A percentile compares a stretch with the other conserved stretches of the same genome.
Evolutionary conservation across 352 stramenopile species (phyloP).

Genomic region (Phytophthora multivora): DNA sequence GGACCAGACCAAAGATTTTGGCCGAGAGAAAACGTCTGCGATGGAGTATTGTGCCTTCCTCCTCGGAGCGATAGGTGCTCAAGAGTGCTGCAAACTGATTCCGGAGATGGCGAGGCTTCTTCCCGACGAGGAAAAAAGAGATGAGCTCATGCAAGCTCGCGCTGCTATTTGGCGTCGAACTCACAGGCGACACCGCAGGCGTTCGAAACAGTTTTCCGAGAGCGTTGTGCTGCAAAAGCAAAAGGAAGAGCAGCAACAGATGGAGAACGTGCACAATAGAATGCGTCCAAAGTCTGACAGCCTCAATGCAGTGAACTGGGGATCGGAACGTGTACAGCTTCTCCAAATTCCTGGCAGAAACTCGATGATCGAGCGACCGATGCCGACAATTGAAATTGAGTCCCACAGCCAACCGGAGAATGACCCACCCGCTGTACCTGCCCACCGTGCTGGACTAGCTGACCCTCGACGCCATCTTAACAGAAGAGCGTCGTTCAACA

Average conservation of each 20-base stretch:
- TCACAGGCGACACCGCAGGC: conserved; percentile 63
- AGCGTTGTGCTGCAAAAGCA: conserved; percentile 71
- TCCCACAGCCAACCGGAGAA: conserved; percentile 22
- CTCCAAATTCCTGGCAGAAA: conserved; percentile 24
- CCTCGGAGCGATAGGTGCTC: conserved; percentile 63
- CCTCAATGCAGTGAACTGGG: conserved; percentile 30
- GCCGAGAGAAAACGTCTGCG: conserved; percentile 61
- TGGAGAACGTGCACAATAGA: conserved; percentile 26
- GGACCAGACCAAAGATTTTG: conserved; percentile 81
- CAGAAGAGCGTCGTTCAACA: conserved; percentile 63
- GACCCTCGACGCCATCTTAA: conserved; percentile 72
- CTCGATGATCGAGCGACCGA: conserved; percentile 47
- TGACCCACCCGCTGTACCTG: conserved; percentile 21
- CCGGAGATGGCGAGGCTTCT: conserved; percentile 75
- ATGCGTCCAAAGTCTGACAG: conserved; percentile 62
- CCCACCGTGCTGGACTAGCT: conserved; percentile 37
- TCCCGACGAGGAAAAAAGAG: conserved; percentile 65
- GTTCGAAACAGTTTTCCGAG: conserved; percentile 83
- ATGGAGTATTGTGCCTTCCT: conserved; percentile 84
- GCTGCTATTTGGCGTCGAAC: conserved; percentile 65
- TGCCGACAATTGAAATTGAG: conserved; percentile 20
- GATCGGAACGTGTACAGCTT: conserved; percentile 21
- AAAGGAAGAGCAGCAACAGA: conserved; percentile 46
- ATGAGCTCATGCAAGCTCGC: conserved; percentile 64
- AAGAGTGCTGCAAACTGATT: conserved; percentile 76